Conservation (phyloP, 805 yeast species). For the Pichia phayaonensis region DNA sequence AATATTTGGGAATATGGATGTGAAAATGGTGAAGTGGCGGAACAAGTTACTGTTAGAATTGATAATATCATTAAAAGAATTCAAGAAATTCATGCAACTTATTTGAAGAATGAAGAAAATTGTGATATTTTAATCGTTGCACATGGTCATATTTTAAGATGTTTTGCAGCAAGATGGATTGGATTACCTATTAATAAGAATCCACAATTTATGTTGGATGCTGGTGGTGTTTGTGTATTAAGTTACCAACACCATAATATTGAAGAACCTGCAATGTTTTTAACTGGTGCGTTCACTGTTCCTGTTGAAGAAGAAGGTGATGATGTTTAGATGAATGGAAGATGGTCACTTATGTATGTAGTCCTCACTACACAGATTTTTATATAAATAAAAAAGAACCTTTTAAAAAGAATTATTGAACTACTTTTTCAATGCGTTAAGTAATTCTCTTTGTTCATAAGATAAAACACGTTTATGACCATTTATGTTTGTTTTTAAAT, state of each 20-base stretch:
- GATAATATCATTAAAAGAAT: slow-evolving; percentile 64
- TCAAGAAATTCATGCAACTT: slow-evolving; percentile 48
- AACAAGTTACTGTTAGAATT: slow-evolving; percentile 61
- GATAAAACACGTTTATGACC: slow-evolving; percentile 34
- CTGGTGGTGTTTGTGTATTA: slow-evolving; percentile 92
- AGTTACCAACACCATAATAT: slow-evolving; percentile 81
- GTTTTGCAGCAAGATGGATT: slow-evolving; percentile 87
- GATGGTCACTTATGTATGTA: too few relatives aligned
- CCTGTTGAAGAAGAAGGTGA: slow-evolving; percentile 54
- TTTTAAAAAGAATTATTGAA: background rate
- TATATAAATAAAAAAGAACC: background rate
- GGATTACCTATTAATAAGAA: slow-evolving; percentile 47
- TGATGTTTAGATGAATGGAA: slow-evolving; percentile 12
- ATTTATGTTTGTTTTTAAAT: background rate
- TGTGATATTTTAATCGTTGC: slow-evolving; percentile 81
- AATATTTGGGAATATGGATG: slow-evolving; percentile 89
- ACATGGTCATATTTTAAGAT: slow-evolving; percentile 89
- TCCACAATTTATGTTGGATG: slow-evolving; percentile 81
- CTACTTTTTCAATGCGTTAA: slow-evolving; percentile 34
- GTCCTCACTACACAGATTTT: background rate
- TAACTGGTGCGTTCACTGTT: slow-evolving; percentile 77
- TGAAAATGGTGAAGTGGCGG: slow-evolving; percentile 74
- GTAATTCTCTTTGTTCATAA: slow-evolving; percentile 44
- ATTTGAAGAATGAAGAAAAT: slow-evolving; percentile 41
- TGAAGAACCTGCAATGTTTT: slow-evolving; percentile 77